phyloP scores from a whole-genome alignment of 345 rosid species.

The Citrus hindsii region DNA sequence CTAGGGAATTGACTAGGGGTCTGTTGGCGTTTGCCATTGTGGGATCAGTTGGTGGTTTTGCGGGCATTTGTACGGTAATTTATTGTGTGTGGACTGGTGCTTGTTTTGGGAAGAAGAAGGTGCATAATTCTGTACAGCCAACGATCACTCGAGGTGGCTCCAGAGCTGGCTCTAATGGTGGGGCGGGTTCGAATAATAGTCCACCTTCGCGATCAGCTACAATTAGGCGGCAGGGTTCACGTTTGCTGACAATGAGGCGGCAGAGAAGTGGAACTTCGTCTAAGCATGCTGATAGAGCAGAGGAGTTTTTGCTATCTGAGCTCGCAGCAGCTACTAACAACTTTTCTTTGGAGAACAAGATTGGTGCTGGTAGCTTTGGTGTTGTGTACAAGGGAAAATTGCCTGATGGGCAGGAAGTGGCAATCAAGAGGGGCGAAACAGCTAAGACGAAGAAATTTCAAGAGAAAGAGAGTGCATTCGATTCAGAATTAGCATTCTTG shows the following conservation, averaged over 20 bases:
- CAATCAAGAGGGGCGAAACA: slow-evolving; percentile 85
- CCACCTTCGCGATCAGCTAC: slow-evolving; percentile 63
- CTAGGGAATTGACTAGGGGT: slow-evolving; percentile 45
- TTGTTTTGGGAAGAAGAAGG: slow-evolving; percentile 78
- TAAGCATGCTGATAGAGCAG: slow-evolving; percentile 74
- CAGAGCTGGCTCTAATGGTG: slow-evolving; percentile 51
- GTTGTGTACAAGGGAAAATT: slow-evolving; percentile 77
- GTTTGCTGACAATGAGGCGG: slow-evolving; percentile 58
- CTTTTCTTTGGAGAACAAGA: slow-evolving; percentile 74
- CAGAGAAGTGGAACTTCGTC: slow-evolving; percentile 96
- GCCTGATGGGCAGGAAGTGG: slow-evolving; percentile 74
- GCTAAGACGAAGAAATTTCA: slow-evolving; percentile 65
- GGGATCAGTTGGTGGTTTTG: slow-evolving; percentile 65
- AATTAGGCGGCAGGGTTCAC: slow-evolving; percentile 72
- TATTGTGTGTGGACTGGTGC: slow-evolving; percentile 76
- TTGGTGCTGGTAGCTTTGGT: slow-evolving; percentile 91
- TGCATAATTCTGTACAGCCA: slow-evolving; percentile 93
- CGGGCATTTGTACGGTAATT: slow-evolving; percentile 56
- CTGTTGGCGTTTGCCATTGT: slow-evolving; percentile 66
- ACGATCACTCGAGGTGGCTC: slow-evolving; percentile 72
- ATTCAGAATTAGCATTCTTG: slow-evolving; percentile 75
- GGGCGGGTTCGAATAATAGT: slow-evolving; percentile 44
- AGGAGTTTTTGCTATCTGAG: slow-evolving; percentile 63
- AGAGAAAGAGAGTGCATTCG: slow-evolving; percentile 91
- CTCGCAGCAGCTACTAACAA: slow-evolving; percentile 72